Evolutionary conservation across 2,329 filamentous ascomycete genomes (phyloP), one percentile per base, ranked within the genome.

Genomic region (Stemphylium lycopersici): DNA sequence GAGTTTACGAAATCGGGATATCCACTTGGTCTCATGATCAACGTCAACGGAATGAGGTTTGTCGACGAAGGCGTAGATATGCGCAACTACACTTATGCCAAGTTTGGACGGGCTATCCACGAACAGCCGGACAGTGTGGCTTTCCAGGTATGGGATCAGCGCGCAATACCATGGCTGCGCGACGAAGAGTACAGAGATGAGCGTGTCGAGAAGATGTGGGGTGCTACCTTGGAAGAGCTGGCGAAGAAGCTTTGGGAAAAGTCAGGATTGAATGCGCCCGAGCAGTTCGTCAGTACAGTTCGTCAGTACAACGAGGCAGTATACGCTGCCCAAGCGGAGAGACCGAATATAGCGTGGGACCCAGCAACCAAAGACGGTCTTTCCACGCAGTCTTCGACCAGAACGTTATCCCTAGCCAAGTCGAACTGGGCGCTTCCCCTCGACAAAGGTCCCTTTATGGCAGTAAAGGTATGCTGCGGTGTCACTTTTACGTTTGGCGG

Each of bases 401-500:
- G 59, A 8, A 60, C 69, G 0, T 70, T 89, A 7, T 43, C 67
- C 0, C 66, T 87, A 7, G 75, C 81, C 0, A 90, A 90, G 73
- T 83, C 84, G 0, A 89, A 90, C 59, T 89, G 87, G 87, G 87
- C 87, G 0, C 60, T 85, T 5, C 80, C 86, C 0, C 62, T 90
- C 6, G 78, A 81, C 33, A 68, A 83, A 57, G 76, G 77, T 0
- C 87, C 87, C 0, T 89, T 85, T 62, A 71, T 87, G 20, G 87
- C 87, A 1, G 82, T 89, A 40, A 84, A 84, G 59, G 85, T 89
- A 2, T 83, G 82, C 3, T 85, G 84, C 40, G 87, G 87, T 1
- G 81, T 90, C 13, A 89, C 86, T 0, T 90, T 89, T 61, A 89
- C 87, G 0, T 90, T 89, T 73, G 87, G 86, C 1, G 86, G 87